These are phyloP conservation scores for Kodamaea sp. DNA, from an alignment of 1,139 yeast genomes.

Conservation along the genomic window DNA sequence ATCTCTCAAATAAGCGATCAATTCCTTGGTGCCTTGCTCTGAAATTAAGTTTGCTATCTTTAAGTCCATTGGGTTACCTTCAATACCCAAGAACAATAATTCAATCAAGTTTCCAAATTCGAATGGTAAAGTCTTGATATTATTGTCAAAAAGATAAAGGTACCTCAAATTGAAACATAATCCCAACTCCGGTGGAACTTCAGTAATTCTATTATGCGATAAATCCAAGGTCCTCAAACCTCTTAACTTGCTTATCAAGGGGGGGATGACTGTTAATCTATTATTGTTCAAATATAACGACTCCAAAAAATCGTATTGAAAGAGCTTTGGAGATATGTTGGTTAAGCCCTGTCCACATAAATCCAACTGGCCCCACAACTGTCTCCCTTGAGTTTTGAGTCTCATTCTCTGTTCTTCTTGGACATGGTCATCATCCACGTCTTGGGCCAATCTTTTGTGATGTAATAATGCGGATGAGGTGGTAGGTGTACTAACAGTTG, in stretches of 20 bases:
- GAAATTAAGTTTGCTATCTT: constrained; percentile 67
- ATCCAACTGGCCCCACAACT: constrained; percentile 94
- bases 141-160: constrained; percentile 85
- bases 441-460: constrained; percentile 60
- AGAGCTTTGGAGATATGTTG: constrained; percentile 68
- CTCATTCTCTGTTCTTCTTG: constrained; percentile 77
- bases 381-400: constrained; percentile 68
- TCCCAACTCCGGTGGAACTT: constrained; percentile 82
- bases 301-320: constrained; percentile 82
- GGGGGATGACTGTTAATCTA: constrained; percentile 67
- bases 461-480: constrained; percentile 50
- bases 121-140: constrained; percentile 70
- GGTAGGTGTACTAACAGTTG: constrained; percentile 22
- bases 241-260: constrained; percentile 65
- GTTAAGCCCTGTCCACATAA: constrained; percentile 85
- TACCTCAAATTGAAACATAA: constrained; percentile 77
- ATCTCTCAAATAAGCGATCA: constrained; percentile 80
- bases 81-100: constrained; percentile 84
- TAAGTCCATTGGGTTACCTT: constrained; percentile 84
- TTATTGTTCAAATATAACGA: constrained; percentile 87
- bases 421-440: constrained; percentile 69
- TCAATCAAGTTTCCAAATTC: constrained; percentile 88
- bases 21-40: constrained; percentile 82
- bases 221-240: constrained; percentile 84
- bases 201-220: constrained; percentile 71